Evolutionary conservation across 768 basidiomycete genomes (phyloP).

Genomic region (Auricularia heimuer): DNA sequence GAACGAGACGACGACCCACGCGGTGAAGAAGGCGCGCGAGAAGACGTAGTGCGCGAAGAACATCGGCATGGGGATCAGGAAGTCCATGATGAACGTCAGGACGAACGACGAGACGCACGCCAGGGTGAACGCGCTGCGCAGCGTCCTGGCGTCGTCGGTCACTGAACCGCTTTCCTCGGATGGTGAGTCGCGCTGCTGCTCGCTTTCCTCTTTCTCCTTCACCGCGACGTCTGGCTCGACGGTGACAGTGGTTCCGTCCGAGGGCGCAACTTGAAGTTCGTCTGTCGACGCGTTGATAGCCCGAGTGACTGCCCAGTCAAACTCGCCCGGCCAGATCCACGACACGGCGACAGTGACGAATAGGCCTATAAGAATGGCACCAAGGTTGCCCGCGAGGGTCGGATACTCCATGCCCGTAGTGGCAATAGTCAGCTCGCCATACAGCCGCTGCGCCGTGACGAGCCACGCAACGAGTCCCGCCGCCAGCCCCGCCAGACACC

Average conservation of each 20-base stretch:
- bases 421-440: conserved; percentile 3
- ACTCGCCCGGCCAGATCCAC: background rate
- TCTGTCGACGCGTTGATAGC: background rate
- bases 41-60: conserved; percentile 4
- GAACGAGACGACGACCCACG: conserved; percentile 3
- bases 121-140: background rate
- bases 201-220: background rate
- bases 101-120: background rate
- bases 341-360: background rate
- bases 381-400: conserved; percentile 3
- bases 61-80: conserved; percentile 4
- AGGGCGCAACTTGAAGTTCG: background rate
- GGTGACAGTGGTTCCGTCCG: background rate
- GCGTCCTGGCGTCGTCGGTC: background rate
- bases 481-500: background rate
- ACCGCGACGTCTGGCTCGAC: background rate
- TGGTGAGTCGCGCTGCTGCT: background rate
- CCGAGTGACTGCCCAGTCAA: conserved; percentile 3
- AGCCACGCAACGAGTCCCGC: conserved; percentile 1
- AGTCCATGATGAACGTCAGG: background rate
- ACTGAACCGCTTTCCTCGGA: background rate
- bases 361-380: background rate
- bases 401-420: background rate
- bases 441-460: background rate
- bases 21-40: background rate